phyloP scores from a whole-genome alignment of 2,329 filamentous ascomycete species.

The Fusarium brevicatenulatum region DNA sequence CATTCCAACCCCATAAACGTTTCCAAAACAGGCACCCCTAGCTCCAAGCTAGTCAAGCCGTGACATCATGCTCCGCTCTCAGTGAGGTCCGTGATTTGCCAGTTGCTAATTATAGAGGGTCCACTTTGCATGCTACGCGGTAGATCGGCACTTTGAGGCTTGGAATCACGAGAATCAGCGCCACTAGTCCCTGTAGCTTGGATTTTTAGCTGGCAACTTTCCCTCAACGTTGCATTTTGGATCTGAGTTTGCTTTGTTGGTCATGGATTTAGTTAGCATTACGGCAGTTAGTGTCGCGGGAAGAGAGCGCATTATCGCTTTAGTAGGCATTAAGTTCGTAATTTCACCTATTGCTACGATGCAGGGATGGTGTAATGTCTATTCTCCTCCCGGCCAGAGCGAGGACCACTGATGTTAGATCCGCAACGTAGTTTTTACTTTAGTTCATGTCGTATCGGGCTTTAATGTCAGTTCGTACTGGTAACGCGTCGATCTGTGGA shows the following conservation, averaged over 20 bases:
- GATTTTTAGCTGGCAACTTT: neutral
- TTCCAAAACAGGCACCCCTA: fast-evolving
- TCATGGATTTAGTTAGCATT: neutral
- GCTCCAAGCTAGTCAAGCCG: neutral
- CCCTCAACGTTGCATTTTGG: conserved; percentile 13
- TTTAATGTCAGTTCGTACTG: conserved; percentile 2
- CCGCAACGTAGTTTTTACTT: neutral
- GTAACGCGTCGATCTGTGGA: conserved; percentile 22
- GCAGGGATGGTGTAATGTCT: neutral
- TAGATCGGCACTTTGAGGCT: neutral
- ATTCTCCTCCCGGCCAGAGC: neutral
- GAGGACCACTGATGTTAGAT: neutral
- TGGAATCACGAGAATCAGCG: conserved; percentile 6
- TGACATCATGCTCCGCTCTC: neutral
- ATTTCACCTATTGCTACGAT: neutral
- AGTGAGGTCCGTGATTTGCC: neutral
- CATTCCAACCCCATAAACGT: neutral
- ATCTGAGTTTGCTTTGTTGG: neutral
- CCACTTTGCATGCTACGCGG: neutral
- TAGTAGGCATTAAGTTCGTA: neutral
- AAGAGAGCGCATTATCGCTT: neutral
- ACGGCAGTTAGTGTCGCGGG: neutral
- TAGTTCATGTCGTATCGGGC: conserved; percentile 17
- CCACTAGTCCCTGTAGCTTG: neutral
- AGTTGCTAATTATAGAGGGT: conserved; percentile 25